phyloP scores from a whole-genome alignment of 2,329 filamentous ascomycete species.

The Epichloe scottii region DNA sequence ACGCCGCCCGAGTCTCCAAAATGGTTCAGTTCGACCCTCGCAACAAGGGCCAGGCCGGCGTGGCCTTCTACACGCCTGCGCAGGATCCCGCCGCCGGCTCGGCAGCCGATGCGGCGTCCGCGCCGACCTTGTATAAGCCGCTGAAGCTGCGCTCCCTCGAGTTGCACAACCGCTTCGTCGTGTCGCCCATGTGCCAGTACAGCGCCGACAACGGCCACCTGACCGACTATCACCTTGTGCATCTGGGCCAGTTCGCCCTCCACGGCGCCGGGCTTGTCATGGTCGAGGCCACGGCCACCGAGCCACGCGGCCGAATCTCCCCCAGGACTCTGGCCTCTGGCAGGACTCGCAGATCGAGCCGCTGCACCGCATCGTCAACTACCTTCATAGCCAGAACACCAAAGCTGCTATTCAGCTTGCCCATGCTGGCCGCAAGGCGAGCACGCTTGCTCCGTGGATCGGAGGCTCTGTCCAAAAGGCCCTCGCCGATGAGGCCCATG shows the following conservation, averaged over 20 bases:
- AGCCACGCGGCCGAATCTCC: slow-evolving; percentile 67
- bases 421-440: slow-evolving; percentile 65
- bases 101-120: neutral
- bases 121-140: neutral
- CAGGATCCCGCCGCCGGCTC: slow-evolving; percentile 35
- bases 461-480: slow-evolving; percentile 18
- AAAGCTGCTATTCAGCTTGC: slow-evolving; percentile 69
- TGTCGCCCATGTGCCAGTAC: slow-evolving; percentile 2
- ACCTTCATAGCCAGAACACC: slow-evolving; percentile 65
- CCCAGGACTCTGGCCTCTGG: slow-evolving; percentile 76
- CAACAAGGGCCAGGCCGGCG: slow-evolving; percentile 30
- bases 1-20: neutral
- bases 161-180: neutral
- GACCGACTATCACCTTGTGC: slow-evolving; percentile 49
- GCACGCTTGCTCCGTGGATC: slow-evolving; percentile 53
- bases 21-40: slow-evolving; percentile 9
- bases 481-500: slow-evolving; percentile 37
- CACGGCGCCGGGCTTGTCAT: slow-evolving; percentile 63
- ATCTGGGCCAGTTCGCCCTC: slow-evolving; percentile 66
- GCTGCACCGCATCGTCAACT: slow-evolving; percentile 59
- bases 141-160: neutral
- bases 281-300: slow-evolving; percentile 67
- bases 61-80: slow-evolving; percentile 41
- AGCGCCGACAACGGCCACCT: slow-evolving; percentile 1
- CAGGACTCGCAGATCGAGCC: slow-evolving; percentile 68